Conservation (phyloP, 2,329 filamentous ascomycete genomes). For the Xylaria sp. region DNA sequence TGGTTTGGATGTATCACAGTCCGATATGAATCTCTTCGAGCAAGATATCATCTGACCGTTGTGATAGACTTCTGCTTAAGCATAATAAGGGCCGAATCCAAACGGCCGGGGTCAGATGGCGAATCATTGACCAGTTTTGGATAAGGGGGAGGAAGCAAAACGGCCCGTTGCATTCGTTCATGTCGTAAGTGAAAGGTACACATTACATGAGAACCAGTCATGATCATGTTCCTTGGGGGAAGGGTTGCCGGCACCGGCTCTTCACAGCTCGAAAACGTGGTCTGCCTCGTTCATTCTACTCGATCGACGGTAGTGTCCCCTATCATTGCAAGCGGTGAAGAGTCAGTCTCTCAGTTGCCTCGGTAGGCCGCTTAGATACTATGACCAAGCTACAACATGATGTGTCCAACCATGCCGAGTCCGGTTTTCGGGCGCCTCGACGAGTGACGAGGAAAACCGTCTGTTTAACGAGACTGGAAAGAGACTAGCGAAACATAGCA, state of each 20-base stretch:
- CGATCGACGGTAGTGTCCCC: not conserved
- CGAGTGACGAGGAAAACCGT: not conserved
- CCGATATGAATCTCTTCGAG: not conserved
- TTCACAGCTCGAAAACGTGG: not conserved
- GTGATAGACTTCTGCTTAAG: slow-evolving; percentile 3
- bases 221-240: not conserved
- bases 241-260: not conserved
- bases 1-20: not conserved
- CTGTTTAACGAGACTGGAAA: not conserved
- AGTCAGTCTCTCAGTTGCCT: not conserved
- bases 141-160: not conserved
- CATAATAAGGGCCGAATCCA: slow-evolving; percentile 25
- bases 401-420: not conserved
- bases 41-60: not conserved
- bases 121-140: not conserved
- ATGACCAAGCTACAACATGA: not conserved
- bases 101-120: not conserved
- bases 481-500: slow-evolving; percentile 5
- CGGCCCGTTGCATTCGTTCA: slow-evolving; percentile 18
- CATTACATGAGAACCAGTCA: not conserved
- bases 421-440: not conserved
- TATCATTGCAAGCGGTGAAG: not conserved
- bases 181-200: not conserved
- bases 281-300: not conserved
- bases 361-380: not conserved